These are phyloP conservation scores for Malassezia japonica DNA, from an alignment of 1,284 basidiomycete genomes.

Conservation along the genomic window DNA sequence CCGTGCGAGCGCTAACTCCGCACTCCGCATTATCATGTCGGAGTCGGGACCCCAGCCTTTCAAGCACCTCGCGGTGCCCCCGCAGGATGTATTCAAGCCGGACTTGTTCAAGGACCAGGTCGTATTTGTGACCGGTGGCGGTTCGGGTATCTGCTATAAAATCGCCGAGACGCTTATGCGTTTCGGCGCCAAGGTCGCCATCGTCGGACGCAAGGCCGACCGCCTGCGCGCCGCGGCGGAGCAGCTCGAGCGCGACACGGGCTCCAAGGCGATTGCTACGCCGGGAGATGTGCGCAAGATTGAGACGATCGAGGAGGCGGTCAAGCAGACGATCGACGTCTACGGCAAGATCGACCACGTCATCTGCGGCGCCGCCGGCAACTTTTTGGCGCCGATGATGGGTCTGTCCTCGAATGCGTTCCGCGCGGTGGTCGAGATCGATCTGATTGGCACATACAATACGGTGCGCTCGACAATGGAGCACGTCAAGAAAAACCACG, in stretches of 20 bases:
- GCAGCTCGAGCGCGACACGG: slow-evolving; percentile 63
- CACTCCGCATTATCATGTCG: background rate
- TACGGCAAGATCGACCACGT: slow-evolving; percentile 90
- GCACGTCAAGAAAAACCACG: slow-evolving; percentile 49
- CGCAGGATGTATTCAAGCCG: slow-evolving; percentile 55
- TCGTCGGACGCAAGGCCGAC: slow-evolving; percentile 78
- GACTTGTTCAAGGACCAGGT: slow-evolving; percentile 86
- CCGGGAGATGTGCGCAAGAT: slow-evolving; percentile 76
- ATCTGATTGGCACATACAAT: slow-evolving; percentile 83
- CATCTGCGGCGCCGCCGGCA: slow-evolving; percentile 64
- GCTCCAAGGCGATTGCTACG: slow-evolving; percentile 60
- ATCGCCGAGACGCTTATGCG: slow-evolving; percentile 67
- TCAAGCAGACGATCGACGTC: slow-evolving; percentile 60
- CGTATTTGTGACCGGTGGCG: slow-evolving; percentile 66
- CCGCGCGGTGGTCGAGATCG: slow-evolving; percentile 85
- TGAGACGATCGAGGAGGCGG: slow-evolving; percentile 64
- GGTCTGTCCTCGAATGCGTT: slow-evolving; percentile 53
- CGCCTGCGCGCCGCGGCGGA: slow-evolving; percentile 64
- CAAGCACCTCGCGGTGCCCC: slow-evolving; percentile 12
- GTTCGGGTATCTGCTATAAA: slow-evolving; percentile 70
- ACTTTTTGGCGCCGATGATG: slow-evolving; percentile 45
- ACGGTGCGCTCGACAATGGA: slow-evolving; percentile 56
- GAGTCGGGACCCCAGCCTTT: background rate
- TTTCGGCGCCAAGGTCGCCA: slow-evolving; percentile 70
- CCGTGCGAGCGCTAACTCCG: too few species aligned